Evolutionary conservation across 2,329 filamentous ascomycete genomes (phyloP), one percentile per base, ranked within the genome.

Genomic region (Herpotrichia juniperi): DNA sequence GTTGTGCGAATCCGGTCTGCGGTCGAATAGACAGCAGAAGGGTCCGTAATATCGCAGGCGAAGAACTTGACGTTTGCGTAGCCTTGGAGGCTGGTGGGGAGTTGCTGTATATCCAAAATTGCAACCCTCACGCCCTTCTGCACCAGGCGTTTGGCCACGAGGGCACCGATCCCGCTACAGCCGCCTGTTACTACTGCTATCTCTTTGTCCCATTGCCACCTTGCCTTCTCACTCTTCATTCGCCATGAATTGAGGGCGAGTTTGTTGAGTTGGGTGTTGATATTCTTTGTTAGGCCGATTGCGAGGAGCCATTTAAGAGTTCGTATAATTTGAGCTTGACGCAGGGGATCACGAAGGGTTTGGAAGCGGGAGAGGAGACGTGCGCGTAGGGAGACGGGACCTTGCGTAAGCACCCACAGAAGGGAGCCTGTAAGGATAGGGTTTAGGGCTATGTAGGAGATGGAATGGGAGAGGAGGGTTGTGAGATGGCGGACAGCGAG

Each of bases 201-300:
- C 44, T 75, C 72, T 6, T 58, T 32, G 4, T 54, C 59, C 66
- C 64, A 73, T 2, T 62, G 57, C 72, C 72, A 74, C 10, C 60
- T 58, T 42, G 68, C 63, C 53, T 70, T 71, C 51, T 72, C 66
- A 6, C 68, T 69, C 42, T 57, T 62, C 10, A 74, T 44, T 11
- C 71, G 68, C 64, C 74, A 78, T 39, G 73, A 69, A 65, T 79
- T 73, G 21, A 73, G 57, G 17, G 72, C 71, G 11, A 70, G 46
- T 7, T 58, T 53, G 26, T 72, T 74, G 4, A 74, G 55, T 26
- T 58, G 53, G 16, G 55, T 53, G 35, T 73, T 73, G 21, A 63
- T 46, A 1, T 51, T 59, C 57, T 55, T 59, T 42, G 63, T 50
- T 2, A 76, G 32, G 3, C 77, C 75, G 6, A 72, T 44, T 1